Evolutionary conservation across 305 asterid species (phyloP).

Genomic region (Solanum hybrid): DNA sequence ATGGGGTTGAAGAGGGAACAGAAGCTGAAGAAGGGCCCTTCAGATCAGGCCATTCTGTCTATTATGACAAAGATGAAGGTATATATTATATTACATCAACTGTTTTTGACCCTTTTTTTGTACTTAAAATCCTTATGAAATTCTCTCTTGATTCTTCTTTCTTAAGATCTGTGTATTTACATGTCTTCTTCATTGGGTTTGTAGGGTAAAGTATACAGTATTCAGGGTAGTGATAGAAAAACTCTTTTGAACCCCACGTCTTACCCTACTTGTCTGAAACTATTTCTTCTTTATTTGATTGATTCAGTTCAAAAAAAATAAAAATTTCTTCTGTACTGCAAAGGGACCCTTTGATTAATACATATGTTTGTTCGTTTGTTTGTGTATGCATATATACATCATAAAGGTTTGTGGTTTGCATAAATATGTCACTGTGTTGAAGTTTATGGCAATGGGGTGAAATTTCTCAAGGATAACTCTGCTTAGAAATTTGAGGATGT

Average conservation of each 20-base stretch:
- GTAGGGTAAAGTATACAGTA: constrained; percentile 1
- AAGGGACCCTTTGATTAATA: background rate
- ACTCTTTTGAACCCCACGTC: constrained; percentile 6
- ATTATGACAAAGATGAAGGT: constrained; percentile 29
- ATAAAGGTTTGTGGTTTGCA: background rate
- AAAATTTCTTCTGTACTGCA: background rate
- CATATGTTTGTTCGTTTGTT: background rate
- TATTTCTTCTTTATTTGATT: background rate
- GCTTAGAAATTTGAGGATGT: background rate
- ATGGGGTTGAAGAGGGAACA: background rate
- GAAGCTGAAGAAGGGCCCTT: background rate
- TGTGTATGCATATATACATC: background rate
- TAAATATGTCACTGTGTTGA: background rate
- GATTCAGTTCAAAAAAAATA: background rate
- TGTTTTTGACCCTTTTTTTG: background rate
- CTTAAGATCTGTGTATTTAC: background rate
- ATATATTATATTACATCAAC: background rate
- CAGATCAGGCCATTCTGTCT: constrained; percentile 14
- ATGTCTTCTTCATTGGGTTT: constrained; percentile 1
- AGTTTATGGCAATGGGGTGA: background rate
- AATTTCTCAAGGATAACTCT: background rate
- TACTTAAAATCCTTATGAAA: background rate
- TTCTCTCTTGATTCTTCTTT: background rate
- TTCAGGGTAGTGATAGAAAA: background rate
- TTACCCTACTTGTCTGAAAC: constrained; percentile 3